Evolutionary conservation across 2,329 filamentous ascomycete species (phyloP).

Genomic region (Aureobasidium sp.): DNA sequence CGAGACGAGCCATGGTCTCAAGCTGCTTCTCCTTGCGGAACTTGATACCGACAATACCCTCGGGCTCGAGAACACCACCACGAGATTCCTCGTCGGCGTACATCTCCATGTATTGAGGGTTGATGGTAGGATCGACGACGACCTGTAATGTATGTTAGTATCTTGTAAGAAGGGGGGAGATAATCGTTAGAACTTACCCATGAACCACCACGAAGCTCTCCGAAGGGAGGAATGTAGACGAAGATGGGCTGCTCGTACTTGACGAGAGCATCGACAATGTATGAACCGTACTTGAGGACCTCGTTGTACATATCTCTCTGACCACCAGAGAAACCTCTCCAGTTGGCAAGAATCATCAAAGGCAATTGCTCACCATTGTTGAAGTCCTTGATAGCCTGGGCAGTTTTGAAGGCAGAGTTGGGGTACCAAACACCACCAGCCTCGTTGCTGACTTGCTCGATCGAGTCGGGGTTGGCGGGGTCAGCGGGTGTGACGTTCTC

Average conservation of each 20-base stretch:
- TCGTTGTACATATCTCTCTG: slow-evolving; percentile 99
- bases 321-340: slow-evolving; percentile 99
- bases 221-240: slow-evolving; percentile 94
- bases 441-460: slow-evolving; percentile 89
- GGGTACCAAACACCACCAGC: slow-evolving; percentile 99
- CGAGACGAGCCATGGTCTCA: slow-evolving; percentile 91
- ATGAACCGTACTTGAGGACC: slow-evolving; percentile 98
- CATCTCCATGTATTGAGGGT: slow-evolving; percentile 97
- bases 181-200: slow-evolving; percentile 54
- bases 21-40: slow-evolving; percentile 97
- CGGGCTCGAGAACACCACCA: slow-evolving; percentile 94
- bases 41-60: slow-evolving; percentile 98
- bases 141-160: slow-evolving; percentile 48
- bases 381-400: slow-evolving; percentile 97
- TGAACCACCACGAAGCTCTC: slow-evolving; percentile 95
- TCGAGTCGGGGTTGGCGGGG: slow-evolving; percentile 95
- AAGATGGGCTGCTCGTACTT: slow-evolving; percentile 99
- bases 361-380: slow-evolving; percentile 98
- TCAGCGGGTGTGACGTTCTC: slow-evolving; percentile 97
- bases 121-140: slow-evolving; percentile 97
- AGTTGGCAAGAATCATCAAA: slow-evolving; percentile 98
- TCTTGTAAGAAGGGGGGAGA: neutral
- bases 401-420: slow-evolving; percentile 99
- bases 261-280: slow-evolving; percentile 96
- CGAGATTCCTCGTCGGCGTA: slow-evolving; percentile 93